Evolutionary conservation across 306 rosid species (phyloP).

Genomic region (Leucaena leucocephala): DNA sequence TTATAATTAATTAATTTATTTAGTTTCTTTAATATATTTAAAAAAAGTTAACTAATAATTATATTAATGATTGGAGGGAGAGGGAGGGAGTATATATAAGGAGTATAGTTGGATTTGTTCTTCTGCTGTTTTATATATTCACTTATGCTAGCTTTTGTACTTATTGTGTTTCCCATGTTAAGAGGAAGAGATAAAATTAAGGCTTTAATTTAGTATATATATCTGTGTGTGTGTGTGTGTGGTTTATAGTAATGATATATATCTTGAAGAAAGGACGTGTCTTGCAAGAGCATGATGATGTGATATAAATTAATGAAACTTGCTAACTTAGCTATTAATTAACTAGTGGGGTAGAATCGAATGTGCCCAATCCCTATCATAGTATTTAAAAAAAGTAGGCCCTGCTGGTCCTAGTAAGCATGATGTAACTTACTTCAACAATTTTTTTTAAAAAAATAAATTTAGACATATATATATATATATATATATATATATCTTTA

Average conservation of each 20-base stretch:
- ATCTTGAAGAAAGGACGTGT: conserved; percentile 32
- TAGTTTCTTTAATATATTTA: too few relatives aligned
- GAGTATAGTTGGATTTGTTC: background rate
- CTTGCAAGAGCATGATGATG: conserved; percentile 36
- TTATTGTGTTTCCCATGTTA: background rate
- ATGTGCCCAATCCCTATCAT: conserved; percentile 12
- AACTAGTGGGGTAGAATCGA: conserved; percentile 17
- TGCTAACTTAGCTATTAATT: conserved; percentile 16
- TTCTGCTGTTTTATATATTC: background rate
- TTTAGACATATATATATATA: too few relatives aligned
- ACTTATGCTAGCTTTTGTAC: background rate
- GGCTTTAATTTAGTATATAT: background rate
- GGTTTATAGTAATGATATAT: conserved; percentile 1
- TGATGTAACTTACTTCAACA: background rate
- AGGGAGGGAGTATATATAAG: too few relatives aligned
- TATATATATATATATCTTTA: too few relatives aligned
- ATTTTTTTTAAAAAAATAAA: background rate
- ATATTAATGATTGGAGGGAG: too few relatives aligned
- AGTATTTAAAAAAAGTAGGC: conserved; percentile 15
- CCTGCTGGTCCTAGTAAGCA: background rate
- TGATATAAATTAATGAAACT: background rate
- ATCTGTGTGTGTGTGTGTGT: too few relatives aligned
- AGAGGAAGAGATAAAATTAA: background rate
- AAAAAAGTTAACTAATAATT: too few relatives aligned
- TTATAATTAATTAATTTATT: too few relatives aligned